Evolutionary conservation across 2,329 filamentous ascomycete genomes (phyloP).

Genomic region (Trichoderma sp.): DNA sequence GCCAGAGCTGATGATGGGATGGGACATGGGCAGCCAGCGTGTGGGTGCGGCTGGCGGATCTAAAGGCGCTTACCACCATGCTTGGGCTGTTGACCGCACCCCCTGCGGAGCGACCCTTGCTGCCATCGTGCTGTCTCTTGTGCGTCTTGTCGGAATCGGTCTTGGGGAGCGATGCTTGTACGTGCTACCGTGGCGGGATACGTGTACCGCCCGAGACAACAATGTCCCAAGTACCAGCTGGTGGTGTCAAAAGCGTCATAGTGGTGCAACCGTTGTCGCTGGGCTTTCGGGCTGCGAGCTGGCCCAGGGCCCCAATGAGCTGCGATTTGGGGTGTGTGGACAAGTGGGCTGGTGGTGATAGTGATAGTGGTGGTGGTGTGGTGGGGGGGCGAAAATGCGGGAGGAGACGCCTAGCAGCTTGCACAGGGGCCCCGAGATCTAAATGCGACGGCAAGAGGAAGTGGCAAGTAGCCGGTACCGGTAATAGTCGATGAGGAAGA

Average conservation of each 20-base stretch:
- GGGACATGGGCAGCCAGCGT: slow-evolving; percentile 16
- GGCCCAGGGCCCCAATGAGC: slow-evolving; percentile 12
- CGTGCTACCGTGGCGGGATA: slow-evolving; percentile 8
- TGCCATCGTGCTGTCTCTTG: background rate
- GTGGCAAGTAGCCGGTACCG: background rate
- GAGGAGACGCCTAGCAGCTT: background rate
- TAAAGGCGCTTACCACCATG: slow-evolving; percentile 26
- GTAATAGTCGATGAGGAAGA: background rate
- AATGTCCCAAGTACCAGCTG: slow-evolving; percentile 13
- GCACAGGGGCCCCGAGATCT: slow-evolving; percentile 4
- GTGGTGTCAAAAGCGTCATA: background rate
- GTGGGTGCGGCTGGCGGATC: slow-evolving; percentile 27
- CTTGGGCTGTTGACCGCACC: slow-evolving; percentile 25
- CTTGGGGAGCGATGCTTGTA: slow-evolving; percentile 1
- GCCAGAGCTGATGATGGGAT: slow-evolving; percentile 27
- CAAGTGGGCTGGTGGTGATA: slow-evolving; percentile 7
- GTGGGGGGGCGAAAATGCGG: slow-evolving; percentile 21
- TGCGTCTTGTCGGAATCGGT: background rate
- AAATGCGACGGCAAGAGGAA: slow-evolving; percentile 6
- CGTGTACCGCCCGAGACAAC: slow-evolving; percentile 10
- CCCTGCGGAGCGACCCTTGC: slow-evolving; percentile 23
- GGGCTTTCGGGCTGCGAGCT: slow-evolving; percentile 7
- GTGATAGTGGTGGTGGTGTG: slow-evolving; percentile 17
- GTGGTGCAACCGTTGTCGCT: slow-evolving; percentile 5
- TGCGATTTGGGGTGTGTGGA: background rate